phyloP scores from a whole-genome alignment of 768 basidiomycete genomes.

The Ephemerocybe angulata region DNA sequence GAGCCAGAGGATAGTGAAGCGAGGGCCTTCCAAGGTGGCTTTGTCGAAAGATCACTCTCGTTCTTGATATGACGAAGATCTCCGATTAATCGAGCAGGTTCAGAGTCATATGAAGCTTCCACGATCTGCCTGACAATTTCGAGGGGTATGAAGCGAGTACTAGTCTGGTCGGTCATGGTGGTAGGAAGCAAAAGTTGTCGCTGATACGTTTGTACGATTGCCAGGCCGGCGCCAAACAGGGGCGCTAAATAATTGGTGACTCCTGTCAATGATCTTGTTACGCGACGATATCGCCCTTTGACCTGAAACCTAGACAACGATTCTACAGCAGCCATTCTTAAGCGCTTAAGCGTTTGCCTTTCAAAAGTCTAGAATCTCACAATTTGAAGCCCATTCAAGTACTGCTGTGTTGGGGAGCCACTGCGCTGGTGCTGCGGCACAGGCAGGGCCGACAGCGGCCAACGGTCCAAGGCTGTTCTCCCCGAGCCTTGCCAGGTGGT shows the following conservation, averaged over 20 bases:
- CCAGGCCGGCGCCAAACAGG: no score
- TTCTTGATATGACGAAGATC: neutral
- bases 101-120: neutral
- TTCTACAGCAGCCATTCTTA: no score
- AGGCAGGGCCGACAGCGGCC: no score
- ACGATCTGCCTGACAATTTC: neutral
- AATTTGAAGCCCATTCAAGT: neutral
- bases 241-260: no score
- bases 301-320: no score
- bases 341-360: no score
- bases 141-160: neutral
- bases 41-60: neutral
- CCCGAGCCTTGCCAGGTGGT: no score
- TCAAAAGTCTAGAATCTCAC: neutral
- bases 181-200: no score
- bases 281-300: no score
- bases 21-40: neutral
- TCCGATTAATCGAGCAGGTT: neutral
- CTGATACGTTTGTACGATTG: no score
- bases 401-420: neutral
- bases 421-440: neutral
- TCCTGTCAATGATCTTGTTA: no score
- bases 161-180: neutral
- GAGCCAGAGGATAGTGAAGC: neutral
- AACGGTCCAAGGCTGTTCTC: no score